Evolutionary conservation across 257 asterid species (phyloP).

Genomic region (Echium plantagineum): DNA sequence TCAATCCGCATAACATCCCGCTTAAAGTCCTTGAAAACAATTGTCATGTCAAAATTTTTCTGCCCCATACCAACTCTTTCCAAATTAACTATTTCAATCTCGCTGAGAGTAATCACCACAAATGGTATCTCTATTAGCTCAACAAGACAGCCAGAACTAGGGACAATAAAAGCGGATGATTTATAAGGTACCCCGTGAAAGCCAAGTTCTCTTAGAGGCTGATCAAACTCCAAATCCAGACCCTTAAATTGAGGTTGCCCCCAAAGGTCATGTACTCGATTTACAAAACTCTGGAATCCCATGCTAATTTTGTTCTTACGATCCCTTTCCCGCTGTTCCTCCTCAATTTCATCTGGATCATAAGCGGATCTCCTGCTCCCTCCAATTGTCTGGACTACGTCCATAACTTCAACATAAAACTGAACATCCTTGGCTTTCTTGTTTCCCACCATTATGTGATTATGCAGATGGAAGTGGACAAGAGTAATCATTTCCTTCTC

Average conservation of each 20-base stretch:
- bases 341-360: conserved; percentile 26
- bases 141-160: conserved; percentile 20
- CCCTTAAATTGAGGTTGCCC: conserved; percentile 22
- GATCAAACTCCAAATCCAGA: conserved; percentile 24
- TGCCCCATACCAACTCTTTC: conserved; percentile 23
- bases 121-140: conserved; percentile 20
- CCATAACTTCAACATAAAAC: conserved; percentile 27
- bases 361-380: conserved; percentile 24
- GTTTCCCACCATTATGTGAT: conserved; percentile 28
- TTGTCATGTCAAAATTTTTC: conserved; percentile 24
- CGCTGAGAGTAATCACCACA: conserved; percentile 17
- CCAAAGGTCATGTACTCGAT: conserved; percentile 22
- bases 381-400: conserved; percentile 19
- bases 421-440: conserved; percentile 30
- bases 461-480: conserved; percentile 23
- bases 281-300: conserved; percentile 20
- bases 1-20: conserved; percentile 21
- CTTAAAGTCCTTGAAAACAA: conserved; percentile 25
- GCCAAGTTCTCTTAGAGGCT: conserved; percentile 23
- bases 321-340: conserved; percentile 22
- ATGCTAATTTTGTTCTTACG: conserved; percentile 18
- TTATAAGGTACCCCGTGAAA: conserved; percentile 25
- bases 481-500: conserved; percentile 29
- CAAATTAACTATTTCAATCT: conserved; percentile 24
- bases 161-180: conserved; percentile 19